These are phyloP conservation scores for Gilbertella persicaria DNA, from an alignment of 371 early-diverging fungal species.

Conservation along the genomic window DNA sequence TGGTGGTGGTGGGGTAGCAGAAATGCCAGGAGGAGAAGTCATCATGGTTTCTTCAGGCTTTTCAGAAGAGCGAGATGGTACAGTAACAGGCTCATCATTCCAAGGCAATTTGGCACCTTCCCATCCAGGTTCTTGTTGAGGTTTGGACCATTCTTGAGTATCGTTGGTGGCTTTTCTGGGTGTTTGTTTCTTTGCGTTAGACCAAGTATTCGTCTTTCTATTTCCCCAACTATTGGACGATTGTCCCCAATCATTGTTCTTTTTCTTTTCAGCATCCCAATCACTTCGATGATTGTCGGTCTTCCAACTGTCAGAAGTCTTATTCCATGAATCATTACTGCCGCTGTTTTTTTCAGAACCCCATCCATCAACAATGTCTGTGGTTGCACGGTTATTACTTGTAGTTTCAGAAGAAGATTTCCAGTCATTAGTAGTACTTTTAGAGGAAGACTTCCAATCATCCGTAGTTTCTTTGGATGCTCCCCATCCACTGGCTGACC, in stretches of 20 bases:
- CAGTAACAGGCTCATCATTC: conserved; percentile 3
- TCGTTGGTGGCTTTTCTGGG: not conserved
- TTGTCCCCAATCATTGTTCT: not conserved
- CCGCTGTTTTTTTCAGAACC: not conserved
- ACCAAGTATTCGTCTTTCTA: not conserved
- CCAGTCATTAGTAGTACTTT: not conserved
- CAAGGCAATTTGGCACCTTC: conserved; percentile 11
- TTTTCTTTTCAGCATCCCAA: not conserved
- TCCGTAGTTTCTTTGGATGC: not conserved
- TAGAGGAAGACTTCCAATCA: not conserved
- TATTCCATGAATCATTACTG: not conserved
- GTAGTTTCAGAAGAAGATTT: not conserved
- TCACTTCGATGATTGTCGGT: not conserved
- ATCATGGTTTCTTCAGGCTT: not conserved
- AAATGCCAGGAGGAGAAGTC: conserved; percentile 4
- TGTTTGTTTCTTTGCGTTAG: not conserved
- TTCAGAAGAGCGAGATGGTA: not conserved
- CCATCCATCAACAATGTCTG: not conserved
- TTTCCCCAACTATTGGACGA: not conserved
- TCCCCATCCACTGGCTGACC: not conserved
- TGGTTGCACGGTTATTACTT: not conserved
- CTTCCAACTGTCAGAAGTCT: not conserved
- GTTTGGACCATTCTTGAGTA: too few relatives aligned
- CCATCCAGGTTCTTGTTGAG: conserved; percentile 4
- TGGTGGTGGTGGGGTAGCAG: not conserved